phyloP scores from a whole-genome alignment of 1,139 yeast genomes.

The Kazachstania sp. region DNA sequence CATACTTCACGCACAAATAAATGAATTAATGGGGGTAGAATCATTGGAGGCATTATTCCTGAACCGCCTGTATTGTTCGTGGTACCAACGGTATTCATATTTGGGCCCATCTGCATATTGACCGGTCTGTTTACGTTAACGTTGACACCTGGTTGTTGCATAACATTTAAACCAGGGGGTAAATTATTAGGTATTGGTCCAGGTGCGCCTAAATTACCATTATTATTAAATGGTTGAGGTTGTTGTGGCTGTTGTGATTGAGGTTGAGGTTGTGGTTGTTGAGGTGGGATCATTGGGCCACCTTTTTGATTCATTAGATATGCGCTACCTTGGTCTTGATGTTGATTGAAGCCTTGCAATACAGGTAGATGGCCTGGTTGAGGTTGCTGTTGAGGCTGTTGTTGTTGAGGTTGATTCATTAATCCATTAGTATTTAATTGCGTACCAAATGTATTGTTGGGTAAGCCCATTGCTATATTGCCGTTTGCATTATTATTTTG shows the following conservation, averaged over 20 bases:
- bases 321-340: slow-evolving; percentile 13
- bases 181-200: slow-evolving; percentile 2
- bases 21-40: slow-evolving; percentile 29
- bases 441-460: slow-evolving; percentile 24
- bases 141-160: slow-evolving; percentile 6
- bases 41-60: slow-evolving; percentile 14
- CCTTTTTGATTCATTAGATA: slow-evolving; percentile 25
- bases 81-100: slow-evolving; percentile 6
- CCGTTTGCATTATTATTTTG: slow-evolving; percentile 10
- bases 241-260: slow-evolving; percentile 1
- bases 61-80: slow-evolving; percentile 6
- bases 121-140: slow-evolving; percentile 5
- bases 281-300: slow-evolving; percentile 19
- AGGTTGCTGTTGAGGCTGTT: not conserved
- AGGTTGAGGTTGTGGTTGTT: slow-evolving; percentile 4
- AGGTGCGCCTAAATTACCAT: slow-evolving; percentile 1
- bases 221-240: slow-evolving; percentile 4
- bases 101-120: slow-evolving; percentile 13
- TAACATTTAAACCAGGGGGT: slow-evolving; percentile 6
- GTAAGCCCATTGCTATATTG: slow-evolving; percentile 15
- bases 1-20: slow-evolving; percentile 56
- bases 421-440: slow-evolving; percentile 21
- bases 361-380: slow-evolving; percentile 14
- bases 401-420: slow-evolving; percentile 10
- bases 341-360: slow-evolving; percentile 13